phyloP scores from a whole-genome alignment of 2,329 filamentous ascomycete species.

The Diaporthe citriasiana region DNA sequence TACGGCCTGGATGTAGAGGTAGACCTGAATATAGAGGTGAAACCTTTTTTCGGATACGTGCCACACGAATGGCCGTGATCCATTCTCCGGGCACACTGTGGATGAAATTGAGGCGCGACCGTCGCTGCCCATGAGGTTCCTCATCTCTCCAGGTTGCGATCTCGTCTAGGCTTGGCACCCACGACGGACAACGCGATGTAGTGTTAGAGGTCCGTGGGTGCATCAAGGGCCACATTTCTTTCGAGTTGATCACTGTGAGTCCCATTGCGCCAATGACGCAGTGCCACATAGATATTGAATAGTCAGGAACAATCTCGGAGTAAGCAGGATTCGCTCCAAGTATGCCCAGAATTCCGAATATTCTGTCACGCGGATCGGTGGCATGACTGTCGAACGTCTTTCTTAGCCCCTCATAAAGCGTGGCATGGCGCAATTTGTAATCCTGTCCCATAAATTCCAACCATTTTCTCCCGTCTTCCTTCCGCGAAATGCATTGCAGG shows the following conservation, averaged over 20 bases:
- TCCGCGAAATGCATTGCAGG: neutral
- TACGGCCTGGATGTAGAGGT: too few relatives aligned
- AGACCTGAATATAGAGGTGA: too few relatives aligned
- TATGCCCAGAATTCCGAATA: neutral
- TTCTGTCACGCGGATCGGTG: neutral
- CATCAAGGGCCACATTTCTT: neutral
- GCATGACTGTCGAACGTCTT: neutral
- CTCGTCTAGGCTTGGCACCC: neutral
- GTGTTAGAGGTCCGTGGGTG: rapidly evolving
- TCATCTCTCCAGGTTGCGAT: neutral
- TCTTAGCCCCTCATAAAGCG: neutral
- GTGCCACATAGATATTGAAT: neutral
- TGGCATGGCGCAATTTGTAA: too few relatives aligned
- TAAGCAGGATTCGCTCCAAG: neutral
- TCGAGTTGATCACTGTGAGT: neutral
- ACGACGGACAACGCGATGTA: neutral
- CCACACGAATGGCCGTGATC: neutral
- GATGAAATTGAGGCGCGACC: too few relatives aligned
- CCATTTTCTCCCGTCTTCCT: neutral
- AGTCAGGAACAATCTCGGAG: neutral
- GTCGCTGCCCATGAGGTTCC: rapidly evolving
- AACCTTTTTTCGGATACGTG: too few relatives aligned
- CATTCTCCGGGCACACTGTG: neutral
- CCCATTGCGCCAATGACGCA: neutral
- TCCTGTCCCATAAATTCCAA: neutral